Base-by-base conservation (phyloP, 1,284 basidiomycete species). In the Moesziomyces antarcticus region DNA sequence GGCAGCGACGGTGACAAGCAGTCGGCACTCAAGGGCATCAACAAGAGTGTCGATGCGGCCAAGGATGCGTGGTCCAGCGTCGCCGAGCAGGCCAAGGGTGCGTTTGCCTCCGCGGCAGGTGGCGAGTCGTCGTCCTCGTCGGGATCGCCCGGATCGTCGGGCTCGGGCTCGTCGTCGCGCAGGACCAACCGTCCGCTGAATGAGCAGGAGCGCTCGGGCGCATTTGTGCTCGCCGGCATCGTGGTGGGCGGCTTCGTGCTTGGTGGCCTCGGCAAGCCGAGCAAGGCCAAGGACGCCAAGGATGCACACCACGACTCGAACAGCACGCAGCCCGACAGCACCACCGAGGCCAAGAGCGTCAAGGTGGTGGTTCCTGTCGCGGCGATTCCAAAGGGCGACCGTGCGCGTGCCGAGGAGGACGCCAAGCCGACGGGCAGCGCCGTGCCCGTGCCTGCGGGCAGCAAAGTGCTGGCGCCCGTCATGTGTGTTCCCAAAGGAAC, bases 211-310 rank as follows among this genome's bases (percentile, higher is more conserved):
- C 84, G 80, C 61, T 85, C 61, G 37, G 90, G 90, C 1, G 79
- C 88, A 5, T 90, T 86, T 83, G 78, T 87, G 20, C 84, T 91
- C 27, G 84, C 87, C 16, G 88, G 88, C 48, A 84, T 90, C 27
- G 63, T 90, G 9, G 86, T 84, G 8, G 86, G 87, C 11, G 89
- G 89, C 0, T 87, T 88, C 83, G 35, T 88, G 9, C 78, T 87
- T 8, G 89, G 87, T 41, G 87, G 88, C 18, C 60, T 85, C 46
- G 80, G 87, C 56, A 79, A 83, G 52, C 67, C 72, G 13, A 41
- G 58, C 59, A 67, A 64, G 60, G 48, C 27, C 43, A 61, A 68
- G 49, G 50, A 59, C 49, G 24, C 50, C 48, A 16, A 50, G 8
- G 25, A 27, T 8, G 25, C 25, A 27, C 51, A 66, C 48, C 40